Conservation (phyloP, 106 monocot species). For the Phalaenopsis aphrodite region DNA sequence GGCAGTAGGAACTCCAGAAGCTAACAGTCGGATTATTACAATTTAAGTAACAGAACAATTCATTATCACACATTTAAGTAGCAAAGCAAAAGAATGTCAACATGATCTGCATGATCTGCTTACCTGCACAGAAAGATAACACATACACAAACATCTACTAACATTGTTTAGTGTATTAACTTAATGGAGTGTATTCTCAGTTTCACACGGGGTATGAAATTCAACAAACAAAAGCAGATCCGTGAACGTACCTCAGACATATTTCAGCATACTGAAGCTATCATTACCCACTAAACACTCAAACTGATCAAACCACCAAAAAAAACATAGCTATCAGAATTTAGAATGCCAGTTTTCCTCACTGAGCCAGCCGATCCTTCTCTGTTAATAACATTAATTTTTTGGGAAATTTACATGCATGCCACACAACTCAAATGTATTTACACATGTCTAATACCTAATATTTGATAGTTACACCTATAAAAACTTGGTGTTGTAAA, state of each 20-base stretch:
- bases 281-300: not conserved
- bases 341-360: not conserved
- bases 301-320: not conserved
- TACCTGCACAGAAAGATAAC: not conserved
- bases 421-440: too few species aligned
- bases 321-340: not conserved
- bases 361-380: not conserved
- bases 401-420: too few species aligned
- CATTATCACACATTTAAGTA: too few species aligned
- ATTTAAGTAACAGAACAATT: too few species aligned
- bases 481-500: too few species aligned
- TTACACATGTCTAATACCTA: too few species aligned
- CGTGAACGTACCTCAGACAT: not conserved
- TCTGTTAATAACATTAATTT: not conserved
- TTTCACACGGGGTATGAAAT: not conserved
- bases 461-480: too few species aligned
- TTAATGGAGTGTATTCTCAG: not conserved
- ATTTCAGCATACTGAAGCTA: not conserved
- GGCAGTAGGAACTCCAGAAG: too few species aligned
- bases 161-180: not conserved
- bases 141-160: not conserved
- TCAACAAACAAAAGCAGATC: not conserved
- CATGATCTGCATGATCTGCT: not conserved
- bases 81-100: too few species aligned
- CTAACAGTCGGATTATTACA: too few species aligned